Base-by-base conservation (phyloP, 257 asterid genomes). In the Fraxinus pennsylvanica region DNA sequence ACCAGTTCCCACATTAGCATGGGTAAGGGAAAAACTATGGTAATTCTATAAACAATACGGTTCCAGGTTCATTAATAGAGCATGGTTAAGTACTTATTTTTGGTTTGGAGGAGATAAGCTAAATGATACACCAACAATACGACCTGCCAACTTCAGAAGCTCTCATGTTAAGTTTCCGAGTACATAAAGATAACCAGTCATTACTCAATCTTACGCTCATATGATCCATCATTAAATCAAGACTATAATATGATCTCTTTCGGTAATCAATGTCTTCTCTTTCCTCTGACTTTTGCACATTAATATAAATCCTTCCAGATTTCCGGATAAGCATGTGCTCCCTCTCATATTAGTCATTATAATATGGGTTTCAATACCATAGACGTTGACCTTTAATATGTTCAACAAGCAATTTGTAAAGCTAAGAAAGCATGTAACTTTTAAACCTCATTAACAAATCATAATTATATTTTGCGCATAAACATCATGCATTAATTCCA, bases 251-350 rank as follows among this genome's bases (percentile, higher is more conserved):
- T 30, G 74, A 67, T 41, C n/a, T 76, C 63, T 65, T 17, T 76
- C 50, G 9, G 25, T 47, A 63, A 71, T 75, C 52, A 71, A 27
- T 54, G 79, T 75, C 71, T 68, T 63, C 81, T 71, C 71, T 43
- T 32, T 73, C 78, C 29, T 63, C 75, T 52, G 77, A 80, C 73
- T 36, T 32, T 12, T 32, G 21, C 71, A 45, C 30, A 47, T 66
- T 59, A 76, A 25, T 9, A 63, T 27, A 63, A 25, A 68, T 50
- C 54, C 76, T 74, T 73, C 30, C 36, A 74, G 68, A 39, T 25
- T 61, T 75, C 67, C 75, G 71, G 68, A 69, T 50, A 12, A 72
- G 15, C 86, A 80, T 82, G 83, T 80, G 84, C 30, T 54, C 66
- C 73, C 29, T 52, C 76, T 72, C 67, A 69, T 54, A 74, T 38